These are phyloP conservation scores for Aspergillus candidus DNA, from an alignment of 2,329 filamentous ascomycete genomes.

Conservation along the genomic window DNA sequence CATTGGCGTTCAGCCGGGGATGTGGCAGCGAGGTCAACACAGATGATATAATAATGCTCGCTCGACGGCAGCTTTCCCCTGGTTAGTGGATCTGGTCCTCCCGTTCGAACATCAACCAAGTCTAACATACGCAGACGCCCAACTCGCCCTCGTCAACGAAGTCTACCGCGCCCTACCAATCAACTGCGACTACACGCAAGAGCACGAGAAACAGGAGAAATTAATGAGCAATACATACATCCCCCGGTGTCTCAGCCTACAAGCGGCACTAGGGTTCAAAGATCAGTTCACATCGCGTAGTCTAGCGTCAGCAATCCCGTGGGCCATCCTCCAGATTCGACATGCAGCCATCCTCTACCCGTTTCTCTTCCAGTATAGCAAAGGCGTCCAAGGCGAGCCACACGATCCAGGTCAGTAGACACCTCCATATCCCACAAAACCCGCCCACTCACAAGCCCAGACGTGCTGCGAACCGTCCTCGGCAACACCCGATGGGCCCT, in stretches of 20 bases:
- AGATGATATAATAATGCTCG: conserved; percentile 64
- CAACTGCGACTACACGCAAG: conserved; percentile 74
- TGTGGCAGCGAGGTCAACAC: conserved; percentile 48
- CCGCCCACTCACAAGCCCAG: conserved; percentile 33
- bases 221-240: conserved; percentile 67
- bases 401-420: conserved; percentile 61
- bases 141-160: conserved; percentile 58
- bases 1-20: conserved; percentile 46
- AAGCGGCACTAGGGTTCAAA: conserved; percentile 69
- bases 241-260: conserved; percentile 69
- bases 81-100: conserved; percentile 32
- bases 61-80: conserved; percentile 48
- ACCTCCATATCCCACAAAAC: neutral
- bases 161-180: conserved; percentile 65
- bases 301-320: conserved; percentile 67
- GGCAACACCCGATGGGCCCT: conserved; percentile 75
- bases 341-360: conserved; percentile 59
- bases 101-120: conserved; percentile 24
- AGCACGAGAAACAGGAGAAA: conserved; percentile 66
- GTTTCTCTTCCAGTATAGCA: conserved; percentile 60
- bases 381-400: conserved; percentile 41
- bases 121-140: conserved; percentile 46
- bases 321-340: conserved; percentile 67
- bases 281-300: conserved; percentile 57
- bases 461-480: conserved; percentile 65